Base-by-base conservation (phyloP, 2,329 filamentous ascomycete species). In the Cadophora sp. region DNA sequence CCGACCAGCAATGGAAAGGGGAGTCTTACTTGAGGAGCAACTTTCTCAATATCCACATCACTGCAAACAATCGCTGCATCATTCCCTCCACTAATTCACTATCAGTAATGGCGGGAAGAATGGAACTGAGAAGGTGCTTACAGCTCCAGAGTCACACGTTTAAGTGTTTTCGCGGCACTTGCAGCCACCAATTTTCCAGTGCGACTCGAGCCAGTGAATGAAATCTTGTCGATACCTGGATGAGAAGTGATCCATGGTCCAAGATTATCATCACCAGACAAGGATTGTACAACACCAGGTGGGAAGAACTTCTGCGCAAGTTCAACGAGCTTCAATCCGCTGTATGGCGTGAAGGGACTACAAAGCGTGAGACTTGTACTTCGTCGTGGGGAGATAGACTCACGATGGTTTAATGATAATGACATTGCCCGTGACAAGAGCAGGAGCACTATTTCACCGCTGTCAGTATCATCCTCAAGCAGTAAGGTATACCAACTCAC, bases 371-470 rank as follows among this genome's bases (percentile, higher is more conserved):
- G 60, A 1, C 12, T 22, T 11, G 11, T 0, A 24, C 29, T 22
- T 51, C 9, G 22, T 19, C 4, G 11, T 7, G 37, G 26, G 2
- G n/a, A 9, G 46, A 6, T 24, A 26, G n/a, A 43, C 62, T 64
- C 22, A 64, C 62, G 86, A 89, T 0, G 87, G 85, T 73, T 87
- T 87, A 69, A 88, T 81, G 71, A 88, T 87, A 24, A 87, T 78
- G n/a, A 80, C 78, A 74, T 86, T 86, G 29, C 84, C 85, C 0
- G 85, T 85, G 27, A 86, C 76, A 3, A 87, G 76, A 0, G 84
- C 81, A 0, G 83, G 79, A 5, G 78, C 79, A 43, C 43, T 31
- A 14, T 8, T 48, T 0, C 5, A 22, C 29, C 8, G 4, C 37
- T 2, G 27, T 31, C 40, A 46, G 37, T 22, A 12, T 29, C 9